Base-by-base conservation (phyloP, 2,329 filamentous ascomycete species). In the Biscogniauxia mediterranea region DNA sequence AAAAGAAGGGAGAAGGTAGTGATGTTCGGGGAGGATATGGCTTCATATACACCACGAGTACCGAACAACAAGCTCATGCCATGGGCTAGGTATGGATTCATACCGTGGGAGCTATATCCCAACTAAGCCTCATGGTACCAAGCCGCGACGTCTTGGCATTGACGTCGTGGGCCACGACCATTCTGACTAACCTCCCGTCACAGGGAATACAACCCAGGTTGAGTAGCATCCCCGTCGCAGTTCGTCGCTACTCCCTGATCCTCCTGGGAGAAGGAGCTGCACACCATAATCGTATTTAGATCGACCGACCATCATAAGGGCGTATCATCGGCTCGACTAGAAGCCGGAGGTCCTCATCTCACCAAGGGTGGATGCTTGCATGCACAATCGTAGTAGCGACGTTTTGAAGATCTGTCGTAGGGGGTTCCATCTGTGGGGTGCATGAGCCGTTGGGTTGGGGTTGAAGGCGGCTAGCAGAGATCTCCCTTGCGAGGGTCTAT, bases 121-220 rank as follows among this genome's bases (percentile, higher is more conserved):
- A 46, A 46, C 38, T 46, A 17, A 46, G 50, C 25, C 54, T 28
- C 25, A 21, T 55, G 54, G 61, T 61, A 60, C 57, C 20, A 62
- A 59, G 52, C 54, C 49, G 56, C 52, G 59, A 46, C 54, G 60
- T 56, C 56, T 55, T 58, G n/a, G 11, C 56, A 57, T 62, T 55
- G 61, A 52, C 51, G 55, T 59, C 65, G 59, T 64, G 64, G 68
- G 61, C 60, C 56, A 21, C 58, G 59, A 17, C 38, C 38, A n/a
- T 68, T 65, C 64, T 63, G 63, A 62, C 64, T 60, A 66, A 65
- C 58, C 66, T 70, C 68, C 70, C 65, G 66, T 61, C 59, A 64
- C 55, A 64, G 64, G 60, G 58, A 53, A 62, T 52, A 57, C 15
- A 5, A 46, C 38, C 38, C 38, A 46, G 38, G 38, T 6, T n/a